phyloP scores from a whole-genome alignment of 306 rosid genomes.

The Rubus parviflorus region DNA sequence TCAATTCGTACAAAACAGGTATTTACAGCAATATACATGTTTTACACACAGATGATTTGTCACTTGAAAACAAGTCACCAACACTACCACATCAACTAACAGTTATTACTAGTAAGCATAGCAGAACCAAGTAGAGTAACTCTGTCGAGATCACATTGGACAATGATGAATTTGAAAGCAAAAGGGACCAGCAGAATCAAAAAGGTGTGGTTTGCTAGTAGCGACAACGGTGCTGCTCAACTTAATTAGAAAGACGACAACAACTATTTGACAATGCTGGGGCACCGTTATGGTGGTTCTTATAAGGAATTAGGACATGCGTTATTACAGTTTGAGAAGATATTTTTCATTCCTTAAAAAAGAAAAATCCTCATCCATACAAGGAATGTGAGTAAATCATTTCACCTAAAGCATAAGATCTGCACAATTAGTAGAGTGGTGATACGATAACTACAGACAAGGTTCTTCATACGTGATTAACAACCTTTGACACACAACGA shows the following conservation, averaged over 20 bases:
- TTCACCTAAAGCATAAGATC: background rate
- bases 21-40: background rate
- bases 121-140: background rate
- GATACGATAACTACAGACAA: background rate
- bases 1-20: background rate
- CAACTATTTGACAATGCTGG: background rate
- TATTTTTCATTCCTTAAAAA: background rate
- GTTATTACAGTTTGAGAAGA: background rate
- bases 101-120: background rate
- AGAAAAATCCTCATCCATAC: background rate
- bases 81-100: background rate
- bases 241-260: background rate
- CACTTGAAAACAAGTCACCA: slow-evolving; percentile 2
- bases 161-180: background rate
- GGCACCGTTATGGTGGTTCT: background rate
- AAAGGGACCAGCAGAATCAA: background rate
- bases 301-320: background rate
- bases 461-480: background rate
- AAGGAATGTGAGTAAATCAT: background rate
- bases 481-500: background rate
- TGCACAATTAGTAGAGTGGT: background rate
- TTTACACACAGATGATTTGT: background rate
- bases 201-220: background rate
- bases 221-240: background rate
- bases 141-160: background rate